Evolutionary conservation across 768 basidiomycete genomes (phyloP).

Genomic region (Russula sp.): DNA sequence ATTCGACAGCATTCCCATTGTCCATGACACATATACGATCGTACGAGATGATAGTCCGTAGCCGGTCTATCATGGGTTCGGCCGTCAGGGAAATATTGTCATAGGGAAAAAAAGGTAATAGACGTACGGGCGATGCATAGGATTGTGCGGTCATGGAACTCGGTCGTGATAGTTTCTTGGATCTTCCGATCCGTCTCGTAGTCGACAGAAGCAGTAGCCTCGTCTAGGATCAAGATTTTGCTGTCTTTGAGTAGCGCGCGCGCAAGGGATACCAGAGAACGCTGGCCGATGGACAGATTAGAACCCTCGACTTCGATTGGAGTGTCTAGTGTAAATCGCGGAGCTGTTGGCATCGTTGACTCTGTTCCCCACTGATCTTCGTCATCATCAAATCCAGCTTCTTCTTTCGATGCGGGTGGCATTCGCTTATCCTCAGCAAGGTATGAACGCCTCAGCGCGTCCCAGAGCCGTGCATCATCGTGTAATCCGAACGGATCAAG

Average conservation of each 20-base stretch:
- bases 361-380: too few species aligned
- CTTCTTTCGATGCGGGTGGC: too few species aligned
- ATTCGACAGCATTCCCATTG: conserved; percentile 78
- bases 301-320: conserved; percentile 82
- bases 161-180: conserved; percentile 81
- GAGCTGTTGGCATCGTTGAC: too few species aligned
- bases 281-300: conserved; percentile 78
- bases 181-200: conserved; percentile 89
- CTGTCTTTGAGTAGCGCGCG: conserved; percentile 85
- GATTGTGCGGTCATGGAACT: conserved; percentile 82
- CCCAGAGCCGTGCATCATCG: conserved; percentile 81
- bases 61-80: conserved; percentile 59
- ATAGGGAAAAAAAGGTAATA: not conserved
- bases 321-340: conserved; percentile 78
- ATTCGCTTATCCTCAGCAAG: conserved; percentile 55
- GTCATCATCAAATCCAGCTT: too few species aligned
- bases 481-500: conserved; percentile 85
- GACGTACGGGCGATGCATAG: conserved; percentile 81
- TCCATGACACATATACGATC: conserved; percentile 89
- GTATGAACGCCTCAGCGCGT: conserved; percentile 81
- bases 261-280: conserved; percentile 85
- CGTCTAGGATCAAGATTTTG: conserved; percentile 83
- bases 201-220: conserved; percentile 90
- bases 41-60: conserved; percentile 84
- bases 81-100: not conserved